Percentiles rank a stretch among this genome's conserved stretches.
Evolutionary conservation across 805 yeast genomes (phyloP).

Genomic region (Candida sonorensis): DNA sequence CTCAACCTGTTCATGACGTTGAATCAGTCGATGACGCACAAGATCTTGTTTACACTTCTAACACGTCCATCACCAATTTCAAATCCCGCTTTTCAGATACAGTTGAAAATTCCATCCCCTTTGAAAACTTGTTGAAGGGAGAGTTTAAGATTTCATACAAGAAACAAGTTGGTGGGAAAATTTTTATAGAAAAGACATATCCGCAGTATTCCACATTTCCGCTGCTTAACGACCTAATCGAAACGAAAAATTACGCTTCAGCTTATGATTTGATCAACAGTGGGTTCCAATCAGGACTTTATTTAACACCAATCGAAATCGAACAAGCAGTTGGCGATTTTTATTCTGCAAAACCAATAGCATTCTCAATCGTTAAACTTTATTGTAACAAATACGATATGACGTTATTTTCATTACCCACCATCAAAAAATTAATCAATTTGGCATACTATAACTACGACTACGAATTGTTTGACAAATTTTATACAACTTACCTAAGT

Average conservation of each 20-base stretch:
- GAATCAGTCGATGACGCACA: background rate
- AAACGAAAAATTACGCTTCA: background rate
- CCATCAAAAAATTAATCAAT: slow-evolving; percentile 12
- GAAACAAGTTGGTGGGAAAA: too few species aligned
- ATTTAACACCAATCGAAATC: slow-evolving; percentile 18
- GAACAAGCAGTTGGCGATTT: slow-evolving; percentile 15
- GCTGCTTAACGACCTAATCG: slow-evolving; percentile 1
- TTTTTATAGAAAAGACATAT: too few species aligned
- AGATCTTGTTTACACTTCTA: background rate
- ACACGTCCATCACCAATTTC: slow-evolving; percentile 1
- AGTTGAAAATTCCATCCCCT: slow-evolving; percentile 2
- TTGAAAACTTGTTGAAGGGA: slow-evolving; percentile 4
- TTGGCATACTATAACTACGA: slow-evolving; percentile 17
- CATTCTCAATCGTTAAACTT: slow-evolving; percentile 13
- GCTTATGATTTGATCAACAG: slow-evolving; percentile 4
- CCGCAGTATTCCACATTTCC: slow-evolving; percentile 6
- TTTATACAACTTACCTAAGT: slow-evolving; percentile 14
- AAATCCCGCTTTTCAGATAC: slow-evolving; percentile 2
- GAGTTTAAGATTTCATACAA: background rate
- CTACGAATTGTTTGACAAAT: slow-evolving; percentile 16
- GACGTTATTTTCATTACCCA: slow-evolving; percentile 6
- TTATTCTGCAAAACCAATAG: slow-evolving; percentile 9
- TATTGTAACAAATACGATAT: slow-evolving; percentile 14
- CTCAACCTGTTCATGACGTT: background rate
- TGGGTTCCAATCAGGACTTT: slow-evolving; percentile 2